These are phyloP conservation scores for Cryphonectria naterciae DNA, from an alignment of 2,329 filamentous ascomycete species.

Conservation along the genomic window DNA sequence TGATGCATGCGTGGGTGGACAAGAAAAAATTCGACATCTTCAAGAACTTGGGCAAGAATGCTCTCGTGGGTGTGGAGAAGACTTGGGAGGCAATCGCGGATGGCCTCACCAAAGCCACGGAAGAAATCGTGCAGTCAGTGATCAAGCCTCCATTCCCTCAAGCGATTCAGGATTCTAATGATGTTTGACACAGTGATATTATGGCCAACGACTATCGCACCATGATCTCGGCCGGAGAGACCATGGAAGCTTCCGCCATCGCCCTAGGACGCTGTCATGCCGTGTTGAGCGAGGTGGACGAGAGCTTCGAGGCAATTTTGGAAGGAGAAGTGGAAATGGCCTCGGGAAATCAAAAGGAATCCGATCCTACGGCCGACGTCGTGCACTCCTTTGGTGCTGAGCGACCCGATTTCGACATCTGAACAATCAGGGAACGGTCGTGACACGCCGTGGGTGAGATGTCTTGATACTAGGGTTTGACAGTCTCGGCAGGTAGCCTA, in stretches of 20 bases:
- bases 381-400: background rate
- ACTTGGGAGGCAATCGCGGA: background rate
- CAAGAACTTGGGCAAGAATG: background rate
- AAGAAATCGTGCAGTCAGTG: background rate
- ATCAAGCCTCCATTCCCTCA: background rate
- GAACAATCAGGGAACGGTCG: background rate
- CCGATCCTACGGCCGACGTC: no score
- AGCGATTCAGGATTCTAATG: background rate
- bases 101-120: background rate
- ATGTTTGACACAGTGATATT: background rate
- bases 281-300: conserved; percentile 17
- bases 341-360: background rate
- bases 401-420: background rate
- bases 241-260: conserved; percentile 14
- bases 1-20: background rate
- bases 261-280: conserved; percentile 14
- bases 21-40: background rate
- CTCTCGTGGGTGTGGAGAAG: background rate
- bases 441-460: background rate
- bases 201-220: conserved; percentile 10
- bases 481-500: background rate
- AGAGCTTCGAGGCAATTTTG: conserved; percentile 13
- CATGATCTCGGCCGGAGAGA: conserved; percentile 6
- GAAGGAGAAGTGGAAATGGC: background rate
- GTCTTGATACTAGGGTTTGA: background rate